phyloP scores from a whole-genome alignment of 2,329 filamentous ascomycete genomes.

The Orbilia blumenaviensis region DNA sequence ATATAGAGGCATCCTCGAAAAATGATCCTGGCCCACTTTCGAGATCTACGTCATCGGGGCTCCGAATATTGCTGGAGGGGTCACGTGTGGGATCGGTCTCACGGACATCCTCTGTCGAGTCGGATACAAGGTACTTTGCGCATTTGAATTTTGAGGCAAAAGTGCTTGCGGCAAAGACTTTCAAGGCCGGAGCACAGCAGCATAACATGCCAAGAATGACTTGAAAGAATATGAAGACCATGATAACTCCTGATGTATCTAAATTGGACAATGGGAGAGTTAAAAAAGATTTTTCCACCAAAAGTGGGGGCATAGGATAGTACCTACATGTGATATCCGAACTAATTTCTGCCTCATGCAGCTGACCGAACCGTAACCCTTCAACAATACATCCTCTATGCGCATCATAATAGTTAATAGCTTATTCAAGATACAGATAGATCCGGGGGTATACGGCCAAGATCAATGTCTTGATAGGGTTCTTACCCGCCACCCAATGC shows the following conservation, averaged over 20 bases:
- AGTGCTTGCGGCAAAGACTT: neutral
- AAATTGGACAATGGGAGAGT: neutral
- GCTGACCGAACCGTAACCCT: constrained; percentile 9
- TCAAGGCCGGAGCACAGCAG: constrained; percentile 20
- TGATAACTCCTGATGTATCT: constrained; percentile 5
- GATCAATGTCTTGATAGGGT: neutral
- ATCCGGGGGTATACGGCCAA: neutral
- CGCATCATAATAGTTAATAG: neutral
- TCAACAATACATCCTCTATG: constrained; percentile 27
- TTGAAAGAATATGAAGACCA: constrained; percentile 23
- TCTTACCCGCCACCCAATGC: constrained; percentile 30
- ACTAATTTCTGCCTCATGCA: neutral
- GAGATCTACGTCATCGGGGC: neutral
- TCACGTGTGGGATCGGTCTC: constrained; percentile 5
- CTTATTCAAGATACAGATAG: too few relatives aligned
- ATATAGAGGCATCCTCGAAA: neutral
- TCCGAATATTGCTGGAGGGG: neutral
- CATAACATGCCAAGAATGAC: constrained; percentile 20
- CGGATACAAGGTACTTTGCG: constrained; percentile 8
- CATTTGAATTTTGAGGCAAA: constrained; percentile 25
- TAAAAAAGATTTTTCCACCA: neutral
- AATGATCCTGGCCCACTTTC: neutral
- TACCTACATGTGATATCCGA: constrained; percentile 25
- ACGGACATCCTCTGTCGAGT: constrained; percentile 5
- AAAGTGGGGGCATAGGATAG: neutral